phyloP scores from a whole-genome alignment of 2,329 filamentous ascomycete genomes.

The Epichloe elymi region DNA sequence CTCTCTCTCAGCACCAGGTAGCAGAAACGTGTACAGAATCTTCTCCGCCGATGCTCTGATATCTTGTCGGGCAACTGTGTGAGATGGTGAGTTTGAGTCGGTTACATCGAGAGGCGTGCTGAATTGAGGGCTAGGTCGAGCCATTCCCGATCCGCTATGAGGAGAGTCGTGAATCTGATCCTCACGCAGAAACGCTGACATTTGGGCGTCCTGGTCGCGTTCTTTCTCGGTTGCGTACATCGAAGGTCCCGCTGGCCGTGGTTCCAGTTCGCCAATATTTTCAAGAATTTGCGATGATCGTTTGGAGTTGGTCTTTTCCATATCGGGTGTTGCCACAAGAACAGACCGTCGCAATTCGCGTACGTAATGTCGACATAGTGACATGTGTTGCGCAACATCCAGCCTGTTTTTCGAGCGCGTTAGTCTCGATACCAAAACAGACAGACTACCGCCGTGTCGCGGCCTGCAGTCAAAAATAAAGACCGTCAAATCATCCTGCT shows the following conservation, averaged over 20 bases:
- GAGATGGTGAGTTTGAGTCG: slow-evolving; percentile 70
- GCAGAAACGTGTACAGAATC: slow-evolving; percentile 94
- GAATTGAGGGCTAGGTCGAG: slow-evolving; percentile 40
- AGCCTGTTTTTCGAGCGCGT: slow-evolving; percentile 48
- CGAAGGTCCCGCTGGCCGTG: slow-evolving; percentile 44
- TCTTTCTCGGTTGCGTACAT: slow-evolving; percentile 57
- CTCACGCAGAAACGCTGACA: slow-evolving; percentile 78
- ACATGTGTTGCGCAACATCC: slow-evolving; percentile 98
- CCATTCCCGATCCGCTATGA: slow-evolving; percentile 31
- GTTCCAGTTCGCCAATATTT: slow-evolving; percentile 52
- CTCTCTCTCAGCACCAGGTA: slow-evolving; percentile 91
- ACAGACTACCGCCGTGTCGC: neutral
- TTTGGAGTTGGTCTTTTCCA: slow-evolving; percentile 69
- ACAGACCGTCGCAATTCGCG: slow-evolving; percentile 88
- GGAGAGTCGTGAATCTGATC: slow-evolving; percentile 45
- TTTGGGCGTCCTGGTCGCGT: slow-evolving; percentile 71
- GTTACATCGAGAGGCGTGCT: slow-evolving; percentile 49
- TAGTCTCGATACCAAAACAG: neutral
- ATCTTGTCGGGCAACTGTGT: slow-evolving; percentile 77
- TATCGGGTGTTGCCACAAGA: slow-evolving; percentile 81
- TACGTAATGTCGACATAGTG: slow-evolving; percentile 91
- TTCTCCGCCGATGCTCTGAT: slow-evolving; percentile 91
- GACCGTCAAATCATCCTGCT: slow-evolving; percentile 15
- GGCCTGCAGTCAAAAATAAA: neutral
- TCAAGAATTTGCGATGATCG: slow-evolving; percentile 73